phyloP scores from a whole-genome alignment of 306 rosid species.

The Cucurbita maxima region DNA sequence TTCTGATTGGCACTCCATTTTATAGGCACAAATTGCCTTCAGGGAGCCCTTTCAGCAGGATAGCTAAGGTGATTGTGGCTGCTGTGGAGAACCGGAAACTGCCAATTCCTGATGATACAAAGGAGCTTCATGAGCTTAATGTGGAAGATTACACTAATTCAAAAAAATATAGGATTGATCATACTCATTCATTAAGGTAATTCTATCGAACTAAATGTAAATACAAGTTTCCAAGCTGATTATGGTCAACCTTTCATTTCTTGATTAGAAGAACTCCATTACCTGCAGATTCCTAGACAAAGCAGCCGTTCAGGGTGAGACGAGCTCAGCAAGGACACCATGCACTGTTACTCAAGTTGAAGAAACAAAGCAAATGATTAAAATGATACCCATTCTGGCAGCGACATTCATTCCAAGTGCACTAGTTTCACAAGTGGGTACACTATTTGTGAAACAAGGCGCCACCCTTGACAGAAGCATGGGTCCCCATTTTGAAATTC shows the following conservation, averaged over 20 bases:
- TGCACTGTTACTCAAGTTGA: conserved; percentile 75
- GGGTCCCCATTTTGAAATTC: conserved; percentile 46
- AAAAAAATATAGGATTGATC: conserved; percentile 29
- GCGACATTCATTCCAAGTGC: conserved; percentile 51
- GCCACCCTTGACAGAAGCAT: conserved; percentile 40
- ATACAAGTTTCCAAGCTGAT: background rate
- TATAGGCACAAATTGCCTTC: conserved; percentile 68
- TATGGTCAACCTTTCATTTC: background rate
- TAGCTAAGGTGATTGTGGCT: conserved; percentile 48
- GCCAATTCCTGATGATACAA: conserved; percentile 36
- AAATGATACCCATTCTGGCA: conserved; percentile 49
- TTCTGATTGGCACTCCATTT: conserved; percentile 38
- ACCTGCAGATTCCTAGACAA: conserved; percentile 58
- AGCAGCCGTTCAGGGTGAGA: conserved; percentile 33
- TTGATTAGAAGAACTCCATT: background rate
- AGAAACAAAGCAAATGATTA: conserved; percentile 78
- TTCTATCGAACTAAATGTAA: background rate
- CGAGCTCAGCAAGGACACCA: conserved; percentile 41
- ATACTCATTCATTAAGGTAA: conserved; percentile 40
- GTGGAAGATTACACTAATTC: conserved; percentile 24
- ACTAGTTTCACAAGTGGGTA: conserved; percentile 21
- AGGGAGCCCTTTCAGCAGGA: conserved; percentile 52
- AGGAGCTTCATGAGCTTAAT: conserved; percentile 52
- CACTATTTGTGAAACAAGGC: conserved; percentile 60
- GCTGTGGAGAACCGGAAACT: conserved; percentile 38